These are phyloP conservation scores for Colletotrichum horii DNA, from an alignment of 2,329 filamentous ascomycete species.

Conservation along the genomic window DNA sequence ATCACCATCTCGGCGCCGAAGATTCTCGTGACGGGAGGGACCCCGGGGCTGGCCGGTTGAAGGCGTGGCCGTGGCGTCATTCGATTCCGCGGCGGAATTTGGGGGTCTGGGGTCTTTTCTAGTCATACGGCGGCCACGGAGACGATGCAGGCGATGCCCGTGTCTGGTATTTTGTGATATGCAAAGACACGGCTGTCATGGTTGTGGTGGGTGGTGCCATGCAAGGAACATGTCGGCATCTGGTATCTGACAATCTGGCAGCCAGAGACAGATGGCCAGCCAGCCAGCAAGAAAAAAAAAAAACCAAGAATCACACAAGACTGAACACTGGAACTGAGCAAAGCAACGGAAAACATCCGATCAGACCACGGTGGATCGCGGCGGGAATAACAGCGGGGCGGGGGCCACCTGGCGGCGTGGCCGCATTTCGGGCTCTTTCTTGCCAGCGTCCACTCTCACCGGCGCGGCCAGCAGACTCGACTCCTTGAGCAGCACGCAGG, in stretches of 20 bases:
- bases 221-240: not conserved
- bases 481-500: not conserved
- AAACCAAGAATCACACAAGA: not conserved
- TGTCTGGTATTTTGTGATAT: not conserved
- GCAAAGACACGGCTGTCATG: not conserved
- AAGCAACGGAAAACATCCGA: constrained; percentile 16
- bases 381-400: constrained; percentile 1
- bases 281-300: not conserved
- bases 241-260: not conserved
- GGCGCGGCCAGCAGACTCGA: not conserved
- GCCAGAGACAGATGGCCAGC: not conserved
- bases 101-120: not conserved
- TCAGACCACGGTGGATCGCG: constrained; percentile 12
- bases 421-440: constrained; percentile 18
- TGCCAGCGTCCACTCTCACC: not conserved
- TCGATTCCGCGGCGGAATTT: not conserved
- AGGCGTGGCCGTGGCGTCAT: not conserved
- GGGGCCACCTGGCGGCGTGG: not conserved
- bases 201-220: not conserved
- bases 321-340: not conserved
- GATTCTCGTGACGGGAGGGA: not conserved
- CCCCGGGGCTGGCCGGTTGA: not conserved
- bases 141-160: not conserved
- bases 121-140: no score
- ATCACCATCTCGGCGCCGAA: not conserved